Evolutionary conservation across 2,329 filamentous ascomycete genomes (phyloP).

Genomic region (Phialophora verrucosa): DNA sequence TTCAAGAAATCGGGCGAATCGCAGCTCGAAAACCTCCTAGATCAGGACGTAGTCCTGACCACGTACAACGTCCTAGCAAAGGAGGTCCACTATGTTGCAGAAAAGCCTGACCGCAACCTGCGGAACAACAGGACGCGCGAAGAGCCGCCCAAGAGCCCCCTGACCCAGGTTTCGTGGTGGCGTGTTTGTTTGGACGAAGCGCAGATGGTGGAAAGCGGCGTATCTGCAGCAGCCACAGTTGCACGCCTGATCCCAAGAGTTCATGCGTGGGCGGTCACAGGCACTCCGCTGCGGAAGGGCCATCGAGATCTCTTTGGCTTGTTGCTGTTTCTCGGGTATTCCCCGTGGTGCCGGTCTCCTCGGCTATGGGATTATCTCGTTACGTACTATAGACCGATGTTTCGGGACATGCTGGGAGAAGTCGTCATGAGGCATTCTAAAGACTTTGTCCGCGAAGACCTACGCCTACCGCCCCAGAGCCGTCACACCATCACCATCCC

Average conservation of each 20-base stretch:
- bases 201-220: constrained; percentile 91
- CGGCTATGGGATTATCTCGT: constrained; percentile 73
- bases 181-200: constrained; percentile 72
- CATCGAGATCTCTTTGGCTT: constrained; percentile 80
- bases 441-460: constrained; percentile 75
- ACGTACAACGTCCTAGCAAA: constrained; percentile 73
- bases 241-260: constrained; percentile 79
- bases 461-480: constrained; percentile 80
- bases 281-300: constrained; percentile 83
- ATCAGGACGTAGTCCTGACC: constrained; percentile 64
- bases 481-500: constrained; percentile 87
- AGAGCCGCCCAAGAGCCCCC: constrained; percentile 71
- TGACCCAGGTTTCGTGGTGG: constrained; percentile 87
- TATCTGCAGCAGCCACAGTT: constrained; percentile 80
- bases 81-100: constrained; percentile 78
- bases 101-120: constrained; percentile 73
- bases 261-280: constrained; percentile 91
- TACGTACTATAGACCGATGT: constrained; percentile 64
- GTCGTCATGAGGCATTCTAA: constrained; percentile 88
- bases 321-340: constrained; percentile 77
- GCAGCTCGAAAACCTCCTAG: constrained; percentile 54
- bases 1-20: constrained; percentile 45
- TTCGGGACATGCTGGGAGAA: constrained; percentile 70
- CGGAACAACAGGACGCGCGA: constrained; percentile 66
- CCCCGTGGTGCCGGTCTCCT: constrained; percentile 72